Evolutionary conservation across 148 eudicot species (phyloP).

Genomic region (Chenopodium quinoa): DNA sequence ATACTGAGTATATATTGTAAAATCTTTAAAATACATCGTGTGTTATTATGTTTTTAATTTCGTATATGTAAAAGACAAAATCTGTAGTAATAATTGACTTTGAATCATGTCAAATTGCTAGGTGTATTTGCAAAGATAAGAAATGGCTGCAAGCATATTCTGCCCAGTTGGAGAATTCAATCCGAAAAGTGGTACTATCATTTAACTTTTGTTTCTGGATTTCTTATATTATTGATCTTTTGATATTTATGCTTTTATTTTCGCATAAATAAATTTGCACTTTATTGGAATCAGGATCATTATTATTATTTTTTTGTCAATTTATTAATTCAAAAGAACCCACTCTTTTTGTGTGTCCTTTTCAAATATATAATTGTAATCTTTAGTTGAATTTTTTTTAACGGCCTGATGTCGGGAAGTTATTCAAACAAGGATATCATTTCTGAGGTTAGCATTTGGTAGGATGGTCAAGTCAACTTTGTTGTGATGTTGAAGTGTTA

Average conservation of each 20-base stretch:
- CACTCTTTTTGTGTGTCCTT: neutral
- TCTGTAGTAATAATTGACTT: neutral
- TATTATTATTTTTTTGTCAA: too few relatives aligned
- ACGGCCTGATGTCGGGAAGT: neutral
- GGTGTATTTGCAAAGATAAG: slow-evolving; percentile 26
- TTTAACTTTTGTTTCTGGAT: neutral
- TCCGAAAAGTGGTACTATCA: slow-evolving; percentile 26
- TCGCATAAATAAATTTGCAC: neutral
- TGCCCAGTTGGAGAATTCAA: slow-evolving; percentile 23
- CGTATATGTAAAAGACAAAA: too few relatives aligned
- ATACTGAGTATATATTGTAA: too few relatives aligned
- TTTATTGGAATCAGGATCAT: neutral
- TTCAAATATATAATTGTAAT: neutral
- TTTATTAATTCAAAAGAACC: neutral
- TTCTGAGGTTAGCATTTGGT: neutral
- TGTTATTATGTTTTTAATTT: too few relatives aligned
- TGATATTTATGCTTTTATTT: neutral
- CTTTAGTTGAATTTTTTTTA: neutral
- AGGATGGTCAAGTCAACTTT: neutral
- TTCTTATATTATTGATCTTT: neutral
- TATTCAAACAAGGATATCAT: neutral
- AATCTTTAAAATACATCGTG: too few relatives aligned
- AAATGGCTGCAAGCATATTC: slow-evolving; percentile 11
- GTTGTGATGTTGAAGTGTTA: neutral
- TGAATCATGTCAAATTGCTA: neutral